phyloP scores from a whole-genome alignment of 1,284 basidiomycete species.

The Xanthoconium separans region DNA sequence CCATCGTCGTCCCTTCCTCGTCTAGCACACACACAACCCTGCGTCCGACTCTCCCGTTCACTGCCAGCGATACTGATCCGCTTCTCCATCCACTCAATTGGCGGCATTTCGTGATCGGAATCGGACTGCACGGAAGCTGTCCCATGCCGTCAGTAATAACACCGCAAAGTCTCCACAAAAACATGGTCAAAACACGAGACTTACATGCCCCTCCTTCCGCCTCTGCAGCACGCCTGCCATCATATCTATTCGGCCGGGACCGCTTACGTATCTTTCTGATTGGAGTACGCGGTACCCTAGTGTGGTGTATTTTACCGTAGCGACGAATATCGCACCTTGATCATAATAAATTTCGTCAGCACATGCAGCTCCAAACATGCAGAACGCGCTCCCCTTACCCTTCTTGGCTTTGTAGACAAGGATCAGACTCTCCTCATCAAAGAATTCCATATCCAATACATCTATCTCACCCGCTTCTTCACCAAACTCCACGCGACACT shows the following conservation, averaged over 20 bases:
- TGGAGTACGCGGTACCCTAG: slow-evolving; percentile 55
- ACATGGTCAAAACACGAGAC: slow-evolving; percentile 35
- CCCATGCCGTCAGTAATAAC: slow-evolving; percentile 34
- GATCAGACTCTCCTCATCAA: slow-evolving; percentile 68
- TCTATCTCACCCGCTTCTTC: slow-evolving; percentile 42
- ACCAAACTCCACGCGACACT: slow-evolving; percentile 44
- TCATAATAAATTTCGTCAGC: slow-evolving; percentile 30
- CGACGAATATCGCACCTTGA: slow-evolving; percentile 53
- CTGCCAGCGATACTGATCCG: slow-evolving; percentile 57
- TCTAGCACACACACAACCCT: slow-evolving; percentile 74
- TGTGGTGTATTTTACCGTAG: slow-evolving; percentile 56
- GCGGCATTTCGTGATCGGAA: slow-evolving; percentile 58
- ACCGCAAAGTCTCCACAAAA: slow-evolving; percentile 34
- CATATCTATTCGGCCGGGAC: slow-evolving; percentile 59
- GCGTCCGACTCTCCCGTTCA: slow-evolving; percentile 72
- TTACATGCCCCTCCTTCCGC: slow-evolving; percentile 55
- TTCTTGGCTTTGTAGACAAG: slow-evolving; percentile 51
- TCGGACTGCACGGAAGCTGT: slow-evolving; percentile 48
- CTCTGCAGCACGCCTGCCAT: slow-evolving; percentile 52
- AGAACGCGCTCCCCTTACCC: slow-evolving; percentile 43
- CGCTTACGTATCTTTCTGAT: slow-evolving; percentile 49
- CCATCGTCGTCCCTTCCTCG: slow-evolving; percentile 55
- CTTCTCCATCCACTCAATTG: slow-evolving; percentile 48
- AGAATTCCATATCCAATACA: slow-evolving; percentile 68
- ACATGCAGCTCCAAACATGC: slow-evolving; percentile 18